These are phyloP conservation scores for Tetrahymena elliotti DNA, from an alignment of 73 alveolate genomes.

Conservation along the genomic window DNA sequence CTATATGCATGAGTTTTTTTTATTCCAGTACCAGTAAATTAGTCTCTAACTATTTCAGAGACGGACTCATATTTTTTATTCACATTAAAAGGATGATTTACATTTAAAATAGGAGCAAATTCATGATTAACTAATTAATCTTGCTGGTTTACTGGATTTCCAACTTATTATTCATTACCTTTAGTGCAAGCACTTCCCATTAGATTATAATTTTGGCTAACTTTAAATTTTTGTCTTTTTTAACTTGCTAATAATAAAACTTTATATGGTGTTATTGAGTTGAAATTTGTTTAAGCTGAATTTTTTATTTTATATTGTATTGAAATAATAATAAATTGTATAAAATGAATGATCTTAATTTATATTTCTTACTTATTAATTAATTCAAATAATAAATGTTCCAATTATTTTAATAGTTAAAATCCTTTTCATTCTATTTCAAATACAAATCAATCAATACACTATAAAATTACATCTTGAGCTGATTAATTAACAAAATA, in stretches of 20 bases:
- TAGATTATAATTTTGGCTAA: neutral
- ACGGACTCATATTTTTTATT: neutral
- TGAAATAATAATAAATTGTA: neutral
- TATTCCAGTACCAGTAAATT: neutral
- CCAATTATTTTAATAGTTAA: neutral
- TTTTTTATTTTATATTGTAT: neutral
- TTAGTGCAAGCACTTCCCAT: neutral
- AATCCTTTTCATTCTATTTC: neutral
- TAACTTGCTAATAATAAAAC: neutral
- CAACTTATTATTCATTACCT: neutral
- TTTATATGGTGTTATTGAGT: neutral
- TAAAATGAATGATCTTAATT: neutral
- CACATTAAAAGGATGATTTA: neutral
- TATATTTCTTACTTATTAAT: neutral
- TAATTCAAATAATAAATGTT: neutral
- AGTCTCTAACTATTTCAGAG: neutral
- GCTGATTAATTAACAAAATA: neutral
- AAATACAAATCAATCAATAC: no score
- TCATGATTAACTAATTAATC: neutral
- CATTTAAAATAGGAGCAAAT: neutral
- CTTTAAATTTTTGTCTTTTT: neutral
- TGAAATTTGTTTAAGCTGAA: neutral
- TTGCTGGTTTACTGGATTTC: neutral
- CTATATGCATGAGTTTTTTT: neutral
- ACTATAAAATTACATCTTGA: neutral